A percentile compares a stretch with the other conserved stretches of the same genome.
Conservation (phyloP, 805 yeast genomes). For the Candida coleopterorum region DNA sequence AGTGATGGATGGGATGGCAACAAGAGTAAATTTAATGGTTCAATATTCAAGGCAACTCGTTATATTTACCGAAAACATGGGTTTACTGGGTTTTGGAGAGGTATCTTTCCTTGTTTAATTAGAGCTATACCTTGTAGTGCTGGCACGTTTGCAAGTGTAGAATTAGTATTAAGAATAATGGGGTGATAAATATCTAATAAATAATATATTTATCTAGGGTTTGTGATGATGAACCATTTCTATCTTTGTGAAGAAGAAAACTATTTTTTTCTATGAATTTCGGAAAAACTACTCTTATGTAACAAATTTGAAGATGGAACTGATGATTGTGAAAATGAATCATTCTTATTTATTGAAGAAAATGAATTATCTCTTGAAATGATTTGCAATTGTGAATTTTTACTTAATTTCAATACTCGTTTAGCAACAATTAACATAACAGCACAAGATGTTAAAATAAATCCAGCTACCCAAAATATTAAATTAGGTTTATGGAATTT, state of each 20-base stretch:
- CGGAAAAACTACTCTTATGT: constrained; percentile 9
- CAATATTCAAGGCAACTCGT: constrained; percentile 27
- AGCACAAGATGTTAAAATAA: constrained; percentile 10
- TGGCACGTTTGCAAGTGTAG: constrained; percentile 75
- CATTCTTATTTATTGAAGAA: constrained; percentile 6
- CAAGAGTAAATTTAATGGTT: constrained; percentile 40
- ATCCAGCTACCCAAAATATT: constrained; percentile 19
- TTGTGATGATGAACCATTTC: constrained; percentile 6
- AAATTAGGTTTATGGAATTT: constrained; percentile 24
- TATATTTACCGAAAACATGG: constrained; percentile 43
- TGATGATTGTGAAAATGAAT: neutral
- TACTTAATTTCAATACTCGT: constrained; percentile 14
- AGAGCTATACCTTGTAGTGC: constrained; percentile 67
- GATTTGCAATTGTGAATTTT: constrained; percentile 6
- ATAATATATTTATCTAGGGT: neutral
- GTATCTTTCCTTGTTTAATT: constrained; percentile 52
- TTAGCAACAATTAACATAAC: constrained; percentile 14
- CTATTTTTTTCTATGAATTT: constrained; percentile 17
- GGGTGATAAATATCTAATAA: constrained; percentile 18
- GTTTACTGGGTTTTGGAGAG: constrained; percentile 55
- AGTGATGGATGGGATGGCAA: constrained; percentile 50
- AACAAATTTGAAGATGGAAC: neutral
- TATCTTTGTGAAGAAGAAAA: constrained; percentile 12
- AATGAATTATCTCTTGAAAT: constrained; percentile 13
- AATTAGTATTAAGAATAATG: constrained; percentile 54